These are phyloP conservation scores for Ricinus communis DNA, from an alignment of 345 rosid genomes.

Conservation along the genomic window DNA sequence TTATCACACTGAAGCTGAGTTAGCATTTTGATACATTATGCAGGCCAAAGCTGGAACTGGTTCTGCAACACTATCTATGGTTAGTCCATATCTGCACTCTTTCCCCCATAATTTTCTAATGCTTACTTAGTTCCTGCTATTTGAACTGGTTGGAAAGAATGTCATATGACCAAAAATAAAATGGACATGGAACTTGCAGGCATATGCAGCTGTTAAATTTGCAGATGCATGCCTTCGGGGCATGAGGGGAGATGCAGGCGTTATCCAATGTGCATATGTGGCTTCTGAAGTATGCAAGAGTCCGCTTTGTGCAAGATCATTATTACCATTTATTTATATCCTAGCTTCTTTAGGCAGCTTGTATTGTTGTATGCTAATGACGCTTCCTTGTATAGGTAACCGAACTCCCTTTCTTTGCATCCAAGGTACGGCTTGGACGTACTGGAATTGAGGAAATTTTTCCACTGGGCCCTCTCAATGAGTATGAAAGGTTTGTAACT, in stretches of 20 bases:
- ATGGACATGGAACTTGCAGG: conserved; percentile 45
- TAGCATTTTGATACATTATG: conserved; percentile 17
- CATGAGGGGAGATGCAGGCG: conserved; percentile 75
- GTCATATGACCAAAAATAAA: background rate
- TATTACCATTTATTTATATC: background rate
- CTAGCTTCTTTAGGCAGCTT: background rate
- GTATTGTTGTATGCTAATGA: background rate
- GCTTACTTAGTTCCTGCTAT: background rate
- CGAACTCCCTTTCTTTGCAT: conserved; percentile 92
- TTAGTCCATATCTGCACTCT: conserved; percentile 24
- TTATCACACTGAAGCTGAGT: background rate
- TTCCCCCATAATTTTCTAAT: background rate
- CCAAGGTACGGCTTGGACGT: conserved; percentile 80
- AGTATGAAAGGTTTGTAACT: conserved; percentile 66
- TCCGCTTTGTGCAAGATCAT: background rate
- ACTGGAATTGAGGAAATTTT: conserved; percentile 72
- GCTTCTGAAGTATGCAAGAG: conserved; percentile 59
- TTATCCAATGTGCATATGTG: conserved; percentile 75
- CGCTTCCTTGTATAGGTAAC: conserved; percentile 54
- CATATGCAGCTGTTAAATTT: conserved; percentile 96
- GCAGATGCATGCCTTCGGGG: conserved; percentile 90
- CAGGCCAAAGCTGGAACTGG: conserved; percentile 99
- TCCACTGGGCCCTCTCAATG: conserved; percentile 80
- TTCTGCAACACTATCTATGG: conserved; percentile 97
- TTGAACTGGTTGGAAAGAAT: background rate